Evolutionary conservation across 108 stramenopile genomes (phyloP).

Genomic region (Cyclotella distinguenda): DNA sequence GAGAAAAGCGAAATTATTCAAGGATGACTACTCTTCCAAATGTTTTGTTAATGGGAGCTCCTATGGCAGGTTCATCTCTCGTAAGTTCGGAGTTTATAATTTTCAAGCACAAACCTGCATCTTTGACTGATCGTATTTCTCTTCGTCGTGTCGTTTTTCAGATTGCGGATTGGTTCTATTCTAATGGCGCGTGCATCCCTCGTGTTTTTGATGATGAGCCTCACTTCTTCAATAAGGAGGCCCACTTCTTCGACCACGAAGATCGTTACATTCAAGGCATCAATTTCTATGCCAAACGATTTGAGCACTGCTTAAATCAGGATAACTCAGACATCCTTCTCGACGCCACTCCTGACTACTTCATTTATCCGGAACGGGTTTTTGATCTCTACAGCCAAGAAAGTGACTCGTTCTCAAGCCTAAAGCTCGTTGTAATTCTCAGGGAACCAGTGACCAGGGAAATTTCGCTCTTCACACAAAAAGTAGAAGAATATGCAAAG

Average conservation of each 20-base stretch:
- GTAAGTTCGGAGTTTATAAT: too few relatives aligned
- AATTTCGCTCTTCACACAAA: constrained; percentile 19
- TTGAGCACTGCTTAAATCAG: constrained; percentile 3
- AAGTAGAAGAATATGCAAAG: constrained; percentile 2
- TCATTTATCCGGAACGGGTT: constrained; percentile 14
- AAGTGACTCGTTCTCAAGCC: neutral
- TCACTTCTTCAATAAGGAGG: constrained; percentile 33
- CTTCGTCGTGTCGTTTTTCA: neutral
- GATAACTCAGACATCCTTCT: neutral
- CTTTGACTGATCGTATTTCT: neutral
- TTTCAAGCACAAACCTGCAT: too few relatives aligned
- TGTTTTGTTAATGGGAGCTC: constrained; percentile 43
- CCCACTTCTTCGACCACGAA: constrained; percentile 44
- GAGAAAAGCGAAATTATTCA: neutral
- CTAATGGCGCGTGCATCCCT: constrained; percentile 13
- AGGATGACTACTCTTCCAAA: neutral
- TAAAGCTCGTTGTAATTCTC: constrained; percentile 33
- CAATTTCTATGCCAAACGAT: constrained; percentile 42
- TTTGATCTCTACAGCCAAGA: constrained; percentile 3
- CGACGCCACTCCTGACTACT: constrained; percentile 23
- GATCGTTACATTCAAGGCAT: constrained; percentile 32
- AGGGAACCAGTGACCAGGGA: constrained; percentile 30
- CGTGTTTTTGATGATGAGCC: constrained; percentile 31
- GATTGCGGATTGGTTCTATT: constrained; percentile 40
- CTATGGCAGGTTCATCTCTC: too few relatives aligned